Percentiles rank a stretch among this genome's conserved stretches.
Conservation (phyloP, 345 rosid species). For the Eucalyptus paniculata region DNA sequence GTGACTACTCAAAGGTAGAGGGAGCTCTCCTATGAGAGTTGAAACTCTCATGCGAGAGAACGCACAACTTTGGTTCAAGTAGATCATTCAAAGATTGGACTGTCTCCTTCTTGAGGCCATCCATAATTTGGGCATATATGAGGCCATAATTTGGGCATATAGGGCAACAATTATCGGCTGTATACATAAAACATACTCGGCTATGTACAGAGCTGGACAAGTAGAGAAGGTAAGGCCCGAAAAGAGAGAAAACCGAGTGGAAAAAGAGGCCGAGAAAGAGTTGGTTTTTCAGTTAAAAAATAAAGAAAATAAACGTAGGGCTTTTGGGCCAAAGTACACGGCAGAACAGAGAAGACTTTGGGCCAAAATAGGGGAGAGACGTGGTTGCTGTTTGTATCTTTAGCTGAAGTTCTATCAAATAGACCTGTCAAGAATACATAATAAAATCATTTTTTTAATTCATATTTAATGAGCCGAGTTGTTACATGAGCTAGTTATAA, state of each 20-base stretch:
- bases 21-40: too few species aligned
- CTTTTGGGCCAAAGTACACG: not conserved
- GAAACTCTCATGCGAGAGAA: too few species aligned
- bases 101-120: not conserved
- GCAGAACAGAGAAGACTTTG: not conserved
- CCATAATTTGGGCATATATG: too few species aligned
- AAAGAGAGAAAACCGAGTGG: not conserved
- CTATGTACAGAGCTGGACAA: not conserved
- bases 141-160: not conserved
- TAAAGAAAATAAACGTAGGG: not conserved
- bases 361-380: not conserved
- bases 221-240: not conserved
- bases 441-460: not conserved
- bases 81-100: not conserved
- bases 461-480: too few species aligned
- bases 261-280: not conserved
- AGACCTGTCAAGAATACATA: not conserved
- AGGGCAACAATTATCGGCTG: not conserved
- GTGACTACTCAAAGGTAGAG: too few species aligned
- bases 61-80: too few species aligned
- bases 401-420: not conserved
- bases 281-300: not conserved
- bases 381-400: not conserved
- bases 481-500: too few species aligned
- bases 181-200: not conserved